phyloP scores from a whole-genome alignment of 768 basidiomycete species.

The Zangia roseola region DNA sequence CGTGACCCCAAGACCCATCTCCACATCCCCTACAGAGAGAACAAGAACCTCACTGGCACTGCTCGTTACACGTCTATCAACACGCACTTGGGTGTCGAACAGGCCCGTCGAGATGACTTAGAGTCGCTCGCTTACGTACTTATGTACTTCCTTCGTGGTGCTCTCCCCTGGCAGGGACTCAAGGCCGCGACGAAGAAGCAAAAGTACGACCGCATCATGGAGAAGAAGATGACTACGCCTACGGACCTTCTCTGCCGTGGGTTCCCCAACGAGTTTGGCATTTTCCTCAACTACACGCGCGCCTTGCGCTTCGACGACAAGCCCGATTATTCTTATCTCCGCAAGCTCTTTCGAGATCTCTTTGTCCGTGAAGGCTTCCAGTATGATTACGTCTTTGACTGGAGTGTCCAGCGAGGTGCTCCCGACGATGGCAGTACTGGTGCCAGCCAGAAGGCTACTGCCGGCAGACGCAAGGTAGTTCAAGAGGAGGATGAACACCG shows the following conservation, averaged over 20 bases:
- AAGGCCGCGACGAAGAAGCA: constrained; percentile 99
- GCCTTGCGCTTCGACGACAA: constrained; percentile 99
- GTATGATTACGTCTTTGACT: constrained; percentile 99
- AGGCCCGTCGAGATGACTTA: constrained; percentile 95
- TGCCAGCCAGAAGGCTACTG: constrained; percentile 59
- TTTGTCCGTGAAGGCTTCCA: constrained; percentile 98
- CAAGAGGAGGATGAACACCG: constrained; percentile 86
- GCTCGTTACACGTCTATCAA: constrained; percentile 99
- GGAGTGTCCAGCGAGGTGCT: constrained; percentile 82
- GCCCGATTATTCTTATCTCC: constrained; percentile 98
- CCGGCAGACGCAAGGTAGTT: constrained; percentile 74
- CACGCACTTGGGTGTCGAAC: constrained; percentile 97
- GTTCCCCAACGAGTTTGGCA: constrained; percentile 99
- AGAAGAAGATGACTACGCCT: constrained; percentile 99
- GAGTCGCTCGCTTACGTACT: constrained; percentile 98
- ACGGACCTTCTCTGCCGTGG: constrained; percentile 96
- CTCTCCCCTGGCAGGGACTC: constrained; percentile 98
- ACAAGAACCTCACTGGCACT: constrained; percentile 99
- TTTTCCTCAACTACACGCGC: constrained; percentile 98
- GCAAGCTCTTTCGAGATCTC: constrained; percentile 98
- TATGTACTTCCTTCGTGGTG: constrained; percentile 99
- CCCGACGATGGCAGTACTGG: constrained; percentile 64
- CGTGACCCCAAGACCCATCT: constrained; percentile 99
- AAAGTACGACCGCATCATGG: constrained; percentile 99
- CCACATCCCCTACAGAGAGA: constrained; percentile 99